These are phyloP conservation scores for Scutellaria galericulata DNA, from an alignment of 257 asterid genomes.

Conservation along the genomic window DNA sequence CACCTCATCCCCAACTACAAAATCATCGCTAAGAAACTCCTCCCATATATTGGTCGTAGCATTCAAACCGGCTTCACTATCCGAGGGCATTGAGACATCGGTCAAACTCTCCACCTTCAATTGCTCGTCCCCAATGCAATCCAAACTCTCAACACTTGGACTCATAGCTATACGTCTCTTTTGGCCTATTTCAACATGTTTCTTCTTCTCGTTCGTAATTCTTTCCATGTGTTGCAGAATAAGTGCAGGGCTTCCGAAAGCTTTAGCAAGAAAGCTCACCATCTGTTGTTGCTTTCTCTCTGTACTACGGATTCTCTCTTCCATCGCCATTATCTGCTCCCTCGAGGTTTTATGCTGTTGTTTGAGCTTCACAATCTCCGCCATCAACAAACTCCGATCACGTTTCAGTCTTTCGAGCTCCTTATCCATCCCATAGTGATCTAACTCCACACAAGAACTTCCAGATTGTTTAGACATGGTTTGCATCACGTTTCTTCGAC, in stretches of 20 bases:
- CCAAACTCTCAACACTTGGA: constrained; percentile 50
- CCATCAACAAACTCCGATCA: constrained; percentile 58
- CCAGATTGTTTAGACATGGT: constrained; percentile 51
- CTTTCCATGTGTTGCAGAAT: constrained; percentile 58
- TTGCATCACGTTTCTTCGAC: constrained; percentile 63
- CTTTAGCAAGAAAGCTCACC: constrained; percentile 76
- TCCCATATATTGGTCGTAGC: constrained; percentile 54
- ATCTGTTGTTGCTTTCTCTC: constrained; percentile 75
- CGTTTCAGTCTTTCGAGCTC: constrained; percentile 68
- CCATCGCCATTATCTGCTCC: constrained; percentile 58
- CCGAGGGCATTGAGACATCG: constrained; percentile 30
- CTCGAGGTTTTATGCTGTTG: constrained; percentile 70
- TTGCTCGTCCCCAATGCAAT: constrained; percentile 3
- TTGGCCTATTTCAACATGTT: constrained; percentile 62
- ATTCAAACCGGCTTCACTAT: constrained; percentile 35
- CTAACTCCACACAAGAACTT: constrained; percentile 62
- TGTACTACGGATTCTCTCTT: constrained; percentile 50
- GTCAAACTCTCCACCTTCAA: constrained; percentile 48
- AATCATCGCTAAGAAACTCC: constrained; percentile 57
- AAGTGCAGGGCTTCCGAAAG: constrained; percentile 55
- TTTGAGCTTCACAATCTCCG: constrained; percentile 70
- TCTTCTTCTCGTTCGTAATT: constrained; percentile 30
- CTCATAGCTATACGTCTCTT: constrained; percentile 79
- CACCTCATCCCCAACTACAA: constrained; percentile 35
- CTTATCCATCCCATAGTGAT: constrained; percentile 71